These are phyloP conservation scores for Abrus pulchellus DNA, from an alignment of 306 rosid species.

Conservation along the genomic window DNA sequence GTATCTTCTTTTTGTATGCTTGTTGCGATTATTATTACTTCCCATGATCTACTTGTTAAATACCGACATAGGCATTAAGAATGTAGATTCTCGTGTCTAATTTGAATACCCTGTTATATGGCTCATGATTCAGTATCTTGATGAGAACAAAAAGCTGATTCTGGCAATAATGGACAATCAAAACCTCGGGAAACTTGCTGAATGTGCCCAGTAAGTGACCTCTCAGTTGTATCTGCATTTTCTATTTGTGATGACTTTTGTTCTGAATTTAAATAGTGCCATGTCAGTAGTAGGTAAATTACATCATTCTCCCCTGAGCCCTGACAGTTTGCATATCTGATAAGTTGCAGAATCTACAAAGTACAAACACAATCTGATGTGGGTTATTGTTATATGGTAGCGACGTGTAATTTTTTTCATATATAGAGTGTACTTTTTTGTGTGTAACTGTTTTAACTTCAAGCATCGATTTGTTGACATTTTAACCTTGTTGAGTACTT, in stretches of 20 bases:
- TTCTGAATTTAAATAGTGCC: no score
- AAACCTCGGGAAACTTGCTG: slow-evolving; percentile 95
- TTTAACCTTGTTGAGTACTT: background rate
- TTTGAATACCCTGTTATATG: slow-evolving; percentile 37
- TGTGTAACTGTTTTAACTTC: background rate
- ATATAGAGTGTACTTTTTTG: background rate
- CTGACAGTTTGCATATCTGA: background rate
- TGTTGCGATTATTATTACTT: slow-evolving; percentile 11
- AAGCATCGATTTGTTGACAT: background rate
- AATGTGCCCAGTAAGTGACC: slow-evolving; percentile 94
- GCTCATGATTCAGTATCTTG: slow-evolving; percentile 78
- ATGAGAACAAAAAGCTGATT: slow-evolving; percentile 96
- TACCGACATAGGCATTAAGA: background rate
- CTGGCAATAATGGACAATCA: slow-evolving; percentile 97
- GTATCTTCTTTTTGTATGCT: slow-evolving; percentile 12
- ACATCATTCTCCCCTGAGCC: background rate
- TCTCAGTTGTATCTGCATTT: slow-evolving; percentile 1
- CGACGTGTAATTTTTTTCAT: background rate
- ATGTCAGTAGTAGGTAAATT: background rate
- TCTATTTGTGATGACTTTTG: background rate
- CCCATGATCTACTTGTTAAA: background rate
- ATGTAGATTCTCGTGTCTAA: slow-evolving; percentile 4
- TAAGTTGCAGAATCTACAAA: no score
- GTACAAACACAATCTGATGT: background rate
- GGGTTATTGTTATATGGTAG: background rate